phyloP scores from a whole-genome alignment of 202 grass and related monocot species.

The Schoenoplectus triqueter region DNA sequence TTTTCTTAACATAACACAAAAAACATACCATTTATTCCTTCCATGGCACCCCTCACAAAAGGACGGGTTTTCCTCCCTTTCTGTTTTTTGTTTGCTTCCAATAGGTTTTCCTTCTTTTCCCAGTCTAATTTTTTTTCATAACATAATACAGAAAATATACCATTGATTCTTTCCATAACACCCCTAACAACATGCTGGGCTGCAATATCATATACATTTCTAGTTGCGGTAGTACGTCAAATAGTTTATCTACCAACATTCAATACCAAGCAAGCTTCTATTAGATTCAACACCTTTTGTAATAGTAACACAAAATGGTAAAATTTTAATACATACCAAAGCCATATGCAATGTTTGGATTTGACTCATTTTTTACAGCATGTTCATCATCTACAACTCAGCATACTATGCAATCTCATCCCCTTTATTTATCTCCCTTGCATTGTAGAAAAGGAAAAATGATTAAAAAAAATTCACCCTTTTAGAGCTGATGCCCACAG shows the following conservation, averaged over 20 bases:
- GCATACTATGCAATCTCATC: constrained; percentile 96
- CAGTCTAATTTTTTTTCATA: too few species aligned
- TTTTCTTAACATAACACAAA: constrained; percentile 31
- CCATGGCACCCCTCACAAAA: constrained; percentile 91
- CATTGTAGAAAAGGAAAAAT: constrained; percentile 46
- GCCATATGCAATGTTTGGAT: constrained; percentile 77
- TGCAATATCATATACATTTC: constrained; percentile 84
- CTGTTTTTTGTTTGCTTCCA: too few species aligned
- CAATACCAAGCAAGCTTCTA: constrained; percentile 26
- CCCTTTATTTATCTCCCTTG: constrained; percentile 94
- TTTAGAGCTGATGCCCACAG: constrained; percentile 5
- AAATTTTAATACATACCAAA: constrained; percentile 64
- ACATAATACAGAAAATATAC: too few species aligned
- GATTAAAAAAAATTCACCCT: not conserved
- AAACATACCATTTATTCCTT: constrained; percentile 94
- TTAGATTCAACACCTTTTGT: not conserved
- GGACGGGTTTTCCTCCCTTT: too few species aligned
- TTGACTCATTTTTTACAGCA: constrained; percentile 84
- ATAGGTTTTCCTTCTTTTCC: too few species aligned
- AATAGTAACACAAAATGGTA: constrained; percentile 21
- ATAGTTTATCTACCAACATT: constrained; percentile 79
- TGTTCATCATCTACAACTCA: constrained; percentile 59
- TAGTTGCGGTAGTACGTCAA: constrained; percentile 91
- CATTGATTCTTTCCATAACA: too few species aligned
- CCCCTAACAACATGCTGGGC: constrained; percentile 59